A percentile compares a stretch with the other conserved stretches of the same genome.
Conservation (phyloP, 139 green algal genomes). For the Limnomonas spitsbergensis region DNA sequence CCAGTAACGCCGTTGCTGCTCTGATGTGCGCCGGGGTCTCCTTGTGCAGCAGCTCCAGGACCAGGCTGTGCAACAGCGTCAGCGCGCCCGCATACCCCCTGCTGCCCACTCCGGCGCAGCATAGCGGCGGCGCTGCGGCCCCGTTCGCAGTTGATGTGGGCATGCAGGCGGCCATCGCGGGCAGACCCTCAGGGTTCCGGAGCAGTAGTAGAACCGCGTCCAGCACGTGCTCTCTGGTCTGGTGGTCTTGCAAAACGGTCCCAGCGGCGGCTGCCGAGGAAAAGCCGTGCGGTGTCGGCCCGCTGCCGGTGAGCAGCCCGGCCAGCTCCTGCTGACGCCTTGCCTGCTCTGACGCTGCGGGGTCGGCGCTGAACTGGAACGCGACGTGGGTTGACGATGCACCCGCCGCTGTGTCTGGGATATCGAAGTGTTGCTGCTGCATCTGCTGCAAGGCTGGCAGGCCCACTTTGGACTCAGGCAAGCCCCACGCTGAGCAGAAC, state of each 20-base stretch:
- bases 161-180: neutral
- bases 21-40: constrained; percentile 6
- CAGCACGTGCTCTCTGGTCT: constrained; percentile 16
- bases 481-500: neutral
- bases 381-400: too few species aligned
- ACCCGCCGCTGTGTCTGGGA: neutral
- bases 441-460: neutral
- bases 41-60: constrained; percentile 1
- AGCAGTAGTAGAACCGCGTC: constrained; percentile 18
- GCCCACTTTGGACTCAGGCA: too few species aligned
- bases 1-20: constrained; percentile 7
- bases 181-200: neutral
- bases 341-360: neutral
- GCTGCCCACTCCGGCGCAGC: neutral
- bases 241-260: constrained; percentile 21
- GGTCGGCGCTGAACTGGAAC: neutral
- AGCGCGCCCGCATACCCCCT: neutral
- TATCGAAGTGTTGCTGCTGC: neutral
- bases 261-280: too few species aligned
- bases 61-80: neutral
- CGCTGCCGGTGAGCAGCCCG: too few species aligned
- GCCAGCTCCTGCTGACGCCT: neutral
- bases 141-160: too few species aligned
- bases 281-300: too few species aligned
- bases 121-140: too few species aligned